Evolutionary conservation across 2,329 filamentous ascomycete genomes (phyloP), one percentile per base, ranked within the genome.

Genomic region (Pyrenophora seminiperda): DNA sequence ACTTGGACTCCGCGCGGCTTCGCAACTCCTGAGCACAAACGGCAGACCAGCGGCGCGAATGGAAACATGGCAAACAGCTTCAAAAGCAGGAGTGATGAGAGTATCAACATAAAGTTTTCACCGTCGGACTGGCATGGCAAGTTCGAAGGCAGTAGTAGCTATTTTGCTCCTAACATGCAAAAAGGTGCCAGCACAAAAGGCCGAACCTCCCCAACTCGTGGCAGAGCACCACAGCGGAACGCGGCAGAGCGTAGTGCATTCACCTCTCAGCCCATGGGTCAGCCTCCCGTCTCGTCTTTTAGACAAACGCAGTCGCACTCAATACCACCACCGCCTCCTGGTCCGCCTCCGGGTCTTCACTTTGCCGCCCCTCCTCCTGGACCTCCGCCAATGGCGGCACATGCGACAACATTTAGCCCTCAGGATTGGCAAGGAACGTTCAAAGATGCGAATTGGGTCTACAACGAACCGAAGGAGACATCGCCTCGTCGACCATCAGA

Each of bases 91-190:
- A 80, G 77, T 53, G 73, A 75, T 37, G 78, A 79, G 49, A 74
- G 73, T 51, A 79, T 80, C 65, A 79, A 79, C 50, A 77, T 77
- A 41, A 77, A 75, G 20, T 80, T 79, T 57, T 76, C 75, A 6
- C 74, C 77, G 17, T 70, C 70, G 18, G 75, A 76, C 22, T 79
- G 75, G 73, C 72, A 70, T 58, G 77, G 76, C 31, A 75, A 73
- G 38, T 80, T 80, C 54, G 62, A 71, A 39, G 75, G 75, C 36
- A 70, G 63, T 24, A 59, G 69, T 5, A 74, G 77, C 40, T 77
- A 78, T 56, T 79, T 79, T 56, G 67, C 71, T 45, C 66, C 69
- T 17, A 63, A 64, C 41, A 51, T 63, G 40, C 59, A 67, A 47
- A 63, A 67, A 46, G 59, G 53, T 19, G 42, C 55, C 13, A 53